Evolutionary conservation across 495 filamentous ascomycete genomes (phyloP).

Genomic region (Barbatosphaeria neglecta): DNA sequence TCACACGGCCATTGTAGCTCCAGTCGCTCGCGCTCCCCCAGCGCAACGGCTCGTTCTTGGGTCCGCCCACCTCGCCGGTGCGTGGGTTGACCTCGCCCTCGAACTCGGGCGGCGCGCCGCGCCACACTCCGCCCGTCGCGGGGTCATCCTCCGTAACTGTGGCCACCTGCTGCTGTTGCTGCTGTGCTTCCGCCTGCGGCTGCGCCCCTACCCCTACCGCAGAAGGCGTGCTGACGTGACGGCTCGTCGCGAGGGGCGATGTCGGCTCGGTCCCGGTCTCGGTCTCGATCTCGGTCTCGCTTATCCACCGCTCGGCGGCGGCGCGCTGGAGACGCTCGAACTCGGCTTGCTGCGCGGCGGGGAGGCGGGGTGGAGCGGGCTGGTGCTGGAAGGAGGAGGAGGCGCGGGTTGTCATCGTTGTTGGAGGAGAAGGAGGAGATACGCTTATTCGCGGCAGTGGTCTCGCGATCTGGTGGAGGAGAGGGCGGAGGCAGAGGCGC

Average conservation of each 20-base stretch:
- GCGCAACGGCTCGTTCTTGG: conserved; percentile 91
- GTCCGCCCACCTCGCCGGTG: conserved; percentile 93
- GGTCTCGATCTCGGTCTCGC: conserved; percentile 13
- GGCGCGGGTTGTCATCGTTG: not conserved
- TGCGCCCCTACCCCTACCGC: not conserved
- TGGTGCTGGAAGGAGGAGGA: conserved; percentile 26
- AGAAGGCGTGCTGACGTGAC: conserved; percentile 10
- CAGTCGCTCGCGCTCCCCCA: conserved; percentile 80
- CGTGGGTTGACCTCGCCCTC: conserved; percentile 85
- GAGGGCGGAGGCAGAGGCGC: too few relatives aligned
- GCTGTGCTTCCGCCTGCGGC: not conserved
- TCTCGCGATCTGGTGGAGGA: not conserved
- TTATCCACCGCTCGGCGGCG: conserved; percentile 23
- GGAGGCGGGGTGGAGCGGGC: conserved; percentile 73
- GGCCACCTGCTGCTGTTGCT: conserved; percentile 1
- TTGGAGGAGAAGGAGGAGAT: not conserved
- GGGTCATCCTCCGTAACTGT: conserved; percentile 3
- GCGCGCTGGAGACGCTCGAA: conserved; percentile 74
- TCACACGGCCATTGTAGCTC: conserved; percentile 92
- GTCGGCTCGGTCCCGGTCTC: not conserved
- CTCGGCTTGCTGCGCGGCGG: conserved; percentile 80
- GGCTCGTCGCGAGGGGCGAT: conserved; percentile 8
- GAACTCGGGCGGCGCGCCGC: conserved; percentile 79
- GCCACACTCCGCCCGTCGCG: conserved; percentile 19
- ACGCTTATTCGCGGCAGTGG: too few relatives aligned